Evolutionary conservation across 2,329 filamentous ascomycete genomes (phyloP).

Genomic region (Aspergillus japonicus): DNA sequence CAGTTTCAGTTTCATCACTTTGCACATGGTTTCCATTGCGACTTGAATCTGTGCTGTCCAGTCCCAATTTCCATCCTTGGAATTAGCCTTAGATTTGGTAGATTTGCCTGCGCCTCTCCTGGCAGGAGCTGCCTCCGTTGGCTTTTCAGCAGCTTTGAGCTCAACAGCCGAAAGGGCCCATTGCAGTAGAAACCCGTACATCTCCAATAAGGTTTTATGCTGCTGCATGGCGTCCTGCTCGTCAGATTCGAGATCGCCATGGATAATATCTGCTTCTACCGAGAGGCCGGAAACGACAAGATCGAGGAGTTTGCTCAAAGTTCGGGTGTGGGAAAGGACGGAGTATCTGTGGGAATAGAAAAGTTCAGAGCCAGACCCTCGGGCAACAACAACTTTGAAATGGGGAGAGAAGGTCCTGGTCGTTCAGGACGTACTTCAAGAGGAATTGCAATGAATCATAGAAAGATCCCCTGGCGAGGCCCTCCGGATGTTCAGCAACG

Average conservation of each 20-base stretch:
- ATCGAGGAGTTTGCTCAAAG: slow-evolving; percentile 90
- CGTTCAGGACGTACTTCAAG: slow-evolving; percentile 78
- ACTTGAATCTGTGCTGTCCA: slow-evolving; percentile 82
- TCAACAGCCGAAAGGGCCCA: slow-evolving; percentile 96
- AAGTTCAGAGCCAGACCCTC: slow-evolving; percentile 61
- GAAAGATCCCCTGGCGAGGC: slow-evolving; percentile 71
- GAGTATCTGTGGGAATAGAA: slow-evolving; percentile 72
- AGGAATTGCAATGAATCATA: slow-evolving; percentile 96
- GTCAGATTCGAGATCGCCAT: slow-evolving; percentile 84
- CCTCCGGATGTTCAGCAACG: slow-evolving; percentile 87
- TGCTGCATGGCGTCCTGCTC: slow-evolving; percentile 83
- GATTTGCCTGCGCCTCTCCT: slow-evolving; percentile 73
- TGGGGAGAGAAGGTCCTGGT: slow-evolving; percentile 38
- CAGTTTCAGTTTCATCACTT: slow-evolving; percentile 88
- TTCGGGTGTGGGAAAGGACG: slow-evolving; percentile 72
- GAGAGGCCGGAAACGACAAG: slow-evolving; percentile 82
- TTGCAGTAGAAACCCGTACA: slow-evolving; percentile 89
- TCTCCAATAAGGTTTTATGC: slow-evolving; percentile 88
- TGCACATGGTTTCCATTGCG: slow-evolving; percentile 91
- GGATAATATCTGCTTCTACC: slow-evolving; percentile 78
- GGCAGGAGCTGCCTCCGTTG: slow-evolving; percentile 66
- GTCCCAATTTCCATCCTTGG: slow-evolving; percentile 81
- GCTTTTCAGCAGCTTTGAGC: slow-evolving; percentile 87
- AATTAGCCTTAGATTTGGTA: slow-evolving; percentile 65
- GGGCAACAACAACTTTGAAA: slow-evolving; percentile 25